These are phyloP conservation scores for Microbotryum intermedium DNA, from an alignment of 1,284 basidiomycete genomes.

Conservation along the genomic window DNA sequence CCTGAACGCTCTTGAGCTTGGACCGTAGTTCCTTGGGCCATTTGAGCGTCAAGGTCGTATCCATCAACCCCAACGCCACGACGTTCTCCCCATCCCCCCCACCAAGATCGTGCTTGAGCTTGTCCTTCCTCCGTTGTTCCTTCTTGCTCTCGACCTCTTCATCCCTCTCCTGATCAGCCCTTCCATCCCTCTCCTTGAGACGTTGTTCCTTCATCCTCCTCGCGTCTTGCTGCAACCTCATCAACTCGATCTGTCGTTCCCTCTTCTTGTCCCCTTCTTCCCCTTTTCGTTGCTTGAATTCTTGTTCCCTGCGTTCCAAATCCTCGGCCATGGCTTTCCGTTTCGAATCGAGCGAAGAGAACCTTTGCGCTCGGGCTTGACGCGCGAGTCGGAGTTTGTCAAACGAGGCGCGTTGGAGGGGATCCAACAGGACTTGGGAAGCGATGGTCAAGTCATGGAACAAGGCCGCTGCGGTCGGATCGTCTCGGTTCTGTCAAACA, in stretches of 20 bases:
- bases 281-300: slow-evolving; percentile 24
- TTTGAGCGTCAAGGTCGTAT: slow-evolving; percentile 32
- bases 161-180: not conserved
- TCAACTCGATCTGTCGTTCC: slow-evolving; percentile 13
- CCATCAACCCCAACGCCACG: slow-evolving; percentile 28
- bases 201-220: slow-evolving; percentile 15
- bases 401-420: slow-evolving; percentile 23
- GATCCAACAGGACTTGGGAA: slow-evolving; percentile 29
- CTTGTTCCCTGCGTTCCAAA: slow-evolving; percentile 26
- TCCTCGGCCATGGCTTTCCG: slow-evolving; percentile 31
- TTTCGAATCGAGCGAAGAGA: slow-evolving; percentile 31
- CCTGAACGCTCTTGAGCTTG: not conserved
- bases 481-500: slow-evolving; percentile 33
- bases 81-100: not conserved
- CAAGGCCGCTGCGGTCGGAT: slow-evolving; percentile 29
- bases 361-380: slow-evolving; percentile 26
- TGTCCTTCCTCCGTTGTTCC: not conserved
- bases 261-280: slow-evolving; percentile 14
- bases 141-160: not conserved
- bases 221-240: slow-evolving; percentile 30
- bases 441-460: slow-evolving; percentile 33
- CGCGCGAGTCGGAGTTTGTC: slow-evolving; percentile 26
- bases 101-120: not conserved
- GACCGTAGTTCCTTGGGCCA: slow-evolving; percentile 23
- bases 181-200: not conserved